These are phyloP conservation scores for Fusarium mexicanum DNA, from an alignment of 2,329 filamentous ascomycete genomes.

Conservation along the genomic window DNA sequence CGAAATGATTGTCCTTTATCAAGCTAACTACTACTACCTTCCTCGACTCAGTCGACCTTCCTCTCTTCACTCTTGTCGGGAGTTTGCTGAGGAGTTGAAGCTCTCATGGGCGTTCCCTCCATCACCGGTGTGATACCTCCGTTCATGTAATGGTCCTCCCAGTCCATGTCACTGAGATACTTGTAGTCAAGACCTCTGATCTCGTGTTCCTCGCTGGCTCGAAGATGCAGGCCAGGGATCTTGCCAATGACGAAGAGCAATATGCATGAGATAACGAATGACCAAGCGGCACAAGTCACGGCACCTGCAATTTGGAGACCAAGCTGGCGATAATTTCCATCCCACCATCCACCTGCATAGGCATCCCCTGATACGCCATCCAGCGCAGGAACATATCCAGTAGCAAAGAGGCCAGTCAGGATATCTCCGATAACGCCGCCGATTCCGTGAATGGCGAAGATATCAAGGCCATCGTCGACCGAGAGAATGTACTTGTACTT, in stretches of 20 bases:
- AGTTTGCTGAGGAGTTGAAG: slow-evolving; percentile 4
- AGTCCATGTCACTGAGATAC: slow-evolving; percentile 44
- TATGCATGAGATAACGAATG: slow-evolving; percentile 61
- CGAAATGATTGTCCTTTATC: background rate
- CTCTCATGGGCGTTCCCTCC: slow-evolving; percentile 22
- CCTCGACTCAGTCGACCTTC: background rate
- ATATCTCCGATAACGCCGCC: slow-evolving; percentile 67
- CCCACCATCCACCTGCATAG: slow-evolving; percentile 60
- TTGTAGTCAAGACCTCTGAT: slow-evolving; percentile 59
- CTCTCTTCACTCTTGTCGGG: slow-evolving; percentile 13
- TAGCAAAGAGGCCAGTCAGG: slow-evolving; percentile 67
- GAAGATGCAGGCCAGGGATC: slow-evolving; percentile 66
- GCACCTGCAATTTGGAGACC: slow-evolving; percentile 67
- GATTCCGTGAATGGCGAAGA: slow-evolving; percentile 68
- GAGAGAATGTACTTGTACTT: slow-evolving; percentile 61
- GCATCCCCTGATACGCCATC: slow-evolving; percentile 58
- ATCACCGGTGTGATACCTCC: slow-evolving; percentile 28
- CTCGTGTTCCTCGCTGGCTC: slow-evolving; percentile 65
- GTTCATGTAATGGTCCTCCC: slow-evolving; percentile 34
- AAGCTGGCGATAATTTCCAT: slow-evolving; percentile 63
- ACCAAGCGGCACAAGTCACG: slow-evolving; percentile 64
- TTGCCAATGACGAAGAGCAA: slow-evolving; percentile 65
- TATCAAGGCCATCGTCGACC: slow-evolving; percentile 67
- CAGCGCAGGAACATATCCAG: slow-evolving; percentile 58
- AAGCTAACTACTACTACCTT: background rate